A percentile compares a stretch with the other conserved stretches of the same genome.
These are phyloP conservation scores for Scutellaria barbata DNA, from an alignment of 257 asterid genomes.

Conservation along the genomic window DNA sequence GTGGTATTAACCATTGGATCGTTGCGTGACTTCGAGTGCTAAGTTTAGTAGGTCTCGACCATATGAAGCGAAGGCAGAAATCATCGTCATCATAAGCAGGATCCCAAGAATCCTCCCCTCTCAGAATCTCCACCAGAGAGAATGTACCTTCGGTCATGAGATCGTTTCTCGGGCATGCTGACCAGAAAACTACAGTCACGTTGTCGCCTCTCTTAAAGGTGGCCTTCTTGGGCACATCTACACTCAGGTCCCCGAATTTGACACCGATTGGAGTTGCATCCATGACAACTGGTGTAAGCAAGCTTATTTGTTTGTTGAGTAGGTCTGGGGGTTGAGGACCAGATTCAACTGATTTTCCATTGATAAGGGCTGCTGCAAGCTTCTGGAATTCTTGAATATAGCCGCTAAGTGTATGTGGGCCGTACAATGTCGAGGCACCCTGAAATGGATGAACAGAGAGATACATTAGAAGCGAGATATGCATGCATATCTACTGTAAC, in stretches of 20 bases:
- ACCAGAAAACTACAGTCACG: slow-evolving; percentile 77
- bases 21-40: slow-evolving; percentile 80
- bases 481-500: not conserved
- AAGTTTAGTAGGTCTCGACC: slow-evolving; percentile 87
- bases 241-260: slow-evolving; percentile 69
- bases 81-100: slow-evolving; percentile 93
- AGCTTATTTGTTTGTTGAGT: slow-evolving; percentile 71
- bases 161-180: slow-evolving; percentile 94
- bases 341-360: slow-evolving; percentile 54
- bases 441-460: slow-evolving; percentile 32
- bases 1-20: slow-evolving; percentile 82
- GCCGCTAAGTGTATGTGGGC: slow-evolving; percentile 86
- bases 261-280: slow-evolving; percentile 71
- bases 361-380: slow-evolving; percentile 66
- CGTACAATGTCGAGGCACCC: slow-evolving; percentile 96
- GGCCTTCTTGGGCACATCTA: slow-evolving; percentile 76
- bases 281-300: slow-evolving; percentile 73
- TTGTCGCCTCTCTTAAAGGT: slow-evolving; percentile 66
- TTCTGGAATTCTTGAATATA: slow-evolving; percentile 87
- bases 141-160: slow-evolving; percentile 98
- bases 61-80: slow-evolving; percentile 76
- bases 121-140: slow-evolving; percentile 82
- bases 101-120: slow-evolving; percentile 68
- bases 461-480: not conserved
- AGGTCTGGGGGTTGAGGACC: slow-evolving; percentile 92